Base-by-base conservation (phyloP, 805 yeast genomes). In the Ogataea wickerhamii region DNA sequence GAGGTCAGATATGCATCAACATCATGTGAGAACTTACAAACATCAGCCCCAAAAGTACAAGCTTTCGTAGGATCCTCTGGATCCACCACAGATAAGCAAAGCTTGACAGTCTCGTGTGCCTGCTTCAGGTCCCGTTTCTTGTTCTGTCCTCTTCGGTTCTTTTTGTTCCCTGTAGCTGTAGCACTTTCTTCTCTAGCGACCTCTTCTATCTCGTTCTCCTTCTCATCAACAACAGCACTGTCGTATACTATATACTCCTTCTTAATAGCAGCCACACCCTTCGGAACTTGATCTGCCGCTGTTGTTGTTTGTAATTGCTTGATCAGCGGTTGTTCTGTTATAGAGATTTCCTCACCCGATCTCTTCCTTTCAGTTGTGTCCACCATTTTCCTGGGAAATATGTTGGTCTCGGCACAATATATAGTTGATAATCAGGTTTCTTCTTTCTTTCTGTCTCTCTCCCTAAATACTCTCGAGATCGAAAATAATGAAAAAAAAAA, bases 11-110 rank as follows among this genome's bases (percentile, higher is more conserved):
- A 93, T 32, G 61, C 68, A 3, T 68, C 71, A 18, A 88, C 57
- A 62, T 88, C 83, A 64, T 93, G 99, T 32, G 79, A 75, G 55
- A 71, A 83, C 42, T 82, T 73, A 67, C 99, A 93, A 34, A 66
- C 67, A 13, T 74, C 83, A 10, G 78, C 74, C 12, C 91, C 93
- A 52, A 73, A 79, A 17, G 74, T 64, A 60, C 94, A 85, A 26
- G 56, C 65, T 40, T 53, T 63, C 5, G 34, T 49, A 47, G 8
- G 54, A 23, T 59, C 58, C 10, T 64, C 73, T 2, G 82, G 84
- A 47, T 80, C 83, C 16, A 80, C 61, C 27, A 76, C 66, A 20
- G 79, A 66, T 1, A 78, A 70, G 63, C 96, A 89, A 38, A 88
- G 56, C 48, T 78, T 73, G 32, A 82, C 60, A 6, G 65, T 71